These are phyloP conservation scores for Hyphopichia pseudoburtonii DNA, from an alignment of 1,139 yeast species.

Conservation along the genomic window DNA sequence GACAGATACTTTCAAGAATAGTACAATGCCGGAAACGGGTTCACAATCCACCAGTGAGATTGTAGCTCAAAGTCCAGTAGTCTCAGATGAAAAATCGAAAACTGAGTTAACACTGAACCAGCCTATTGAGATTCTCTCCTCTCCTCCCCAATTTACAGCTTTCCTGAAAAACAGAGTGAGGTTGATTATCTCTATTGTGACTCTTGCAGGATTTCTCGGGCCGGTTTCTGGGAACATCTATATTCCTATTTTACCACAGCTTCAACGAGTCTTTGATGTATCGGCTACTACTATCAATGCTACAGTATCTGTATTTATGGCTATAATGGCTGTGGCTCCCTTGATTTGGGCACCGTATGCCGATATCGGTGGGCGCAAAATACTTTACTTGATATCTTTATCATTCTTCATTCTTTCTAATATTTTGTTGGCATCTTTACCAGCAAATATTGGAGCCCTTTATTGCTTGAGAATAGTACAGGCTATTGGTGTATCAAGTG, in stretches of 20 bases:
- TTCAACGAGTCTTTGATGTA: conserved; percentile 41
- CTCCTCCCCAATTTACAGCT: conserved; percentile 8
- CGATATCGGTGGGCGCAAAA: conserved; percentile 58
- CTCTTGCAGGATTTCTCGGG: conserved; percentile 55
- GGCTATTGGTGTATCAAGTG: conserved; percentile 57
- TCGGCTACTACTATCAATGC: conserved; percentile 52
- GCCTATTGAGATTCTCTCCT: too few relatives aligned
- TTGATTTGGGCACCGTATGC: conserved; percentile 57
- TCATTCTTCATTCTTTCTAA: conserved; percentile 46
- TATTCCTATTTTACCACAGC: conserved; percentile 53
- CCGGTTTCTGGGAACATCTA: conserved; percentile 62
- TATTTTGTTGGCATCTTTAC: conserved; percentile 47
- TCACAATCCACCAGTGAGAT: too few relatives aligned
- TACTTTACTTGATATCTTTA: conserved; percentile 47
- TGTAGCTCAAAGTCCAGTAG: too few relatives aligned
- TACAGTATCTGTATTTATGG: conserved; percentile 62
- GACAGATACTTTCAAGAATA: too few relatives aligned
- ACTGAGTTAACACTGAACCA: too few relatives aligned
- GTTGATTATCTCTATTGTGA: conserved; percentile 34
- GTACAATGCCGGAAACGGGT: too few relatives aligned
- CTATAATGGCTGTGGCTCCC: conserved; percentile 54
- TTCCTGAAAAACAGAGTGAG: conserved; percentile 16
- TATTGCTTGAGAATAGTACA: conserved; percentile 47
- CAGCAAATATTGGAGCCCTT: conserved; percentile 45
- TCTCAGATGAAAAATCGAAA: too few relatives aligned